Evolutionary conservation across 2,329 filamentous ascomycete species (phyloP), one percentile per base, ranked within the genome.

Genomic region (Colletotrichum aenigma): DNA sequence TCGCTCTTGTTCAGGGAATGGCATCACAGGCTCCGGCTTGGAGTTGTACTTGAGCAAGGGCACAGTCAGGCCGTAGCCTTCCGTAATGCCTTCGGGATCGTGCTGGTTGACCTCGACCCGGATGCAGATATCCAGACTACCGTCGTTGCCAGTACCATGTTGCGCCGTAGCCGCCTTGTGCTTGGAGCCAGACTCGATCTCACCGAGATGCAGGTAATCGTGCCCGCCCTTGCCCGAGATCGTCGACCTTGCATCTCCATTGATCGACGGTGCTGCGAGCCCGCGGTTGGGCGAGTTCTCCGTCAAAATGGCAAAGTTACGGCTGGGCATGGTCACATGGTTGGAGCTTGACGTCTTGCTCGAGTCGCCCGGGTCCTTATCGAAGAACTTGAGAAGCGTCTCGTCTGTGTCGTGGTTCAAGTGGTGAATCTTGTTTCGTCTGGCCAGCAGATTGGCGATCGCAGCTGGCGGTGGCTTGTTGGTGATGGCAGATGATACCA

Each of bases 401-500:
- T 99, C 97, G 80, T 98, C 95, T 0, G 97, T 99, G 71, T 95
- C 86, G 34, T 83, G 80, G 82, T 93, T 90, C 65, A 94, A 85
- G 78, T 94, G 93, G 80, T 94, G 93, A 66, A 94, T 91, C 85
- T 93, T 98, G 88, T 98, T 98, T 75, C 97, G 91, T 81, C 94
- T 93, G 74, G 98, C 96, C 70, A 99, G 90, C 64, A 98, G 91
- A 83, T 99, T 98, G 13, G 96, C 96, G 81, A 99, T 94, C 79
- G 86, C 96, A 83, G 94, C 92, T 2, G 96, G 95, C 16, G 96
- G 95, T 4, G 97, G 97, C 80, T 96, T 96, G 83, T 99, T 98
- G 78, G 97, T 96, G 81, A 99, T 98, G 36, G 96, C 96, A 1
- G 96, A 98, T 7, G 96, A 98, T 69, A 98, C 91, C 24, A 99